Evolutionary conservation across 768 basidiomycete genomes (phyloP).

Genomic region (Hemileccinum rubropunctum): DNA sequence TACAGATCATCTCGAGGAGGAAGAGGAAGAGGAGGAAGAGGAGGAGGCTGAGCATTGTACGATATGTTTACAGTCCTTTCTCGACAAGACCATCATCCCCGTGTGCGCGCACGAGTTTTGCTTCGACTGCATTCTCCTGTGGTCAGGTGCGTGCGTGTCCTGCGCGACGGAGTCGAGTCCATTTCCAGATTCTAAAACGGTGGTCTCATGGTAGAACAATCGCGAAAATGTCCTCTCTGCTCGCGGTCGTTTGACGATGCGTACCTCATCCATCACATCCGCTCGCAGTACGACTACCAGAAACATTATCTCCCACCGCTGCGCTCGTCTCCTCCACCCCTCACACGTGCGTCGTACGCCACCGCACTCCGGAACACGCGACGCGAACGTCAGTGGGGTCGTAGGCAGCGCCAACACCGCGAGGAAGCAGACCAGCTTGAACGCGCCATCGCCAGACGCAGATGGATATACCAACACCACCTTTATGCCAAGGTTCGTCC

Average conservation of each 20-base stretch:
- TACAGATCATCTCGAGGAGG: too few species aligned
- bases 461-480: slow-evolving; percentile 77
- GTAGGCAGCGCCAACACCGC: slow-evolving; percentile 45
- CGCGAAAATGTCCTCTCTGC: slow-evolving; percentile 76
- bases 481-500: slow-evolving; percentile 80
- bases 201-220: slow-evolving; percentile 51
- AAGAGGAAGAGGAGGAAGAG: too few species aligned
- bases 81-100: slow-evolving; percentile 79
- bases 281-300: slow-evolving; percentile 76
- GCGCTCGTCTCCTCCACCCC: slow-evolving; percentile 45
- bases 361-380: slow-evolving; percentile 31
- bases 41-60: slow-evolving; percentile 59
- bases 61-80: slow-evolving; percentile 78
- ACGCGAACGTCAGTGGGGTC: slow-evolving; percentile 54
- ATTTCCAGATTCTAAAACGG: too few species aligned
- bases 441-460: slow-evolving; percentile 64
- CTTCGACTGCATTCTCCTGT: slow-evolving; percentile 84
- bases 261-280: slow-evolving; percentile 77
- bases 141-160: slow-evolving; percentile 65
- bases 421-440: slow-evolving; percentile 72
- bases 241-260: slow-evolving; percentile 58
- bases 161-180: neutral
- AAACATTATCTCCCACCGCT: slow-evolving; percentile 75
- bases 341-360: slow-evolving; percentile 24
- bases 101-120: slow-evolving; percentile 92